phyloP scores from a whole-genome alignment of 306 rosid genomes.

The Argentina anserina region DNA sequence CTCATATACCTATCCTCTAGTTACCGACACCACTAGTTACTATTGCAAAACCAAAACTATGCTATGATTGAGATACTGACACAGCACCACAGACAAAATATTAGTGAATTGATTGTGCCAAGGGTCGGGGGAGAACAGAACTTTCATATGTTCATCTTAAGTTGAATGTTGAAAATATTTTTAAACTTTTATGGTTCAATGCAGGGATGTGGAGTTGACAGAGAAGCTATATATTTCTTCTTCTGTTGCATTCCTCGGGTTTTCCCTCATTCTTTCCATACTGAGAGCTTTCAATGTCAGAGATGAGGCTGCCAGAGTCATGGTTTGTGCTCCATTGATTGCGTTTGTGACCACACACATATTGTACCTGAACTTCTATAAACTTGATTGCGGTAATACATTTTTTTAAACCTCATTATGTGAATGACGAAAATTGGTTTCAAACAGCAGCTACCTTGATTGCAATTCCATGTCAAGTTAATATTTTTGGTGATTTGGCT shows the following conservation, averaged over 20 bases:
- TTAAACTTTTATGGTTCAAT: not conserved
- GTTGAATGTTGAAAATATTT: not conserved
- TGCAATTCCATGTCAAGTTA: not conserved
- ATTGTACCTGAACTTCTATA: constrained; percentile 80
- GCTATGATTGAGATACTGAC: not conserved
- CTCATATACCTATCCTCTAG: not conserved
- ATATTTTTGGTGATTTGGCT: not conserved
- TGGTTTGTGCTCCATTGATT: constrained; percentile 86
- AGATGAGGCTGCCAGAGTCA: constrained; percentile 87
- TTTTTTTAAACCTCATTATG: not conserved
- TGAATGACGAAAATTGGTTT: not conserved
- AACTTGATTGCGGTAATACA: constrained; percentile 63
- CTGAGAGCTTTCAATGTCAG: constrained; percentile 69
- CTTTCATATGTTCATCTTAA: not conserved
- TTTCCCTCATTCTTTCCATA: constrained; percentile 62
- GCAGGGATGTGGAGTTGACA: constrained; percentile 88
- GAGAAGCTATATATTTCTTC: constrained; percentile 86
- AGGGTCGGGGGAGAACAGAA: not conserved
- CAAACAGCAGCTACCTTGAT: not conserved
- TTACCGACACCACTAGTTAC: not conserved
- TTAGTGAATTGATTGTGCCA: not conserved
- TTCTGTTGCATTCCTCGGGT: constrained; percentile 84
- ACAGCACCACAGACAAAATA: not conserved
- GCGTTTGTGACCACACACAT: constrained; percentile 90
- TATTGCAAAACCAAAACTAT: not conserved